Evolutionary conservation across 371 early-diverging fungal species (phyloP), one percentile per base, ranked within the genome.

Genomic region (Mortierella polycephala): DNA sequence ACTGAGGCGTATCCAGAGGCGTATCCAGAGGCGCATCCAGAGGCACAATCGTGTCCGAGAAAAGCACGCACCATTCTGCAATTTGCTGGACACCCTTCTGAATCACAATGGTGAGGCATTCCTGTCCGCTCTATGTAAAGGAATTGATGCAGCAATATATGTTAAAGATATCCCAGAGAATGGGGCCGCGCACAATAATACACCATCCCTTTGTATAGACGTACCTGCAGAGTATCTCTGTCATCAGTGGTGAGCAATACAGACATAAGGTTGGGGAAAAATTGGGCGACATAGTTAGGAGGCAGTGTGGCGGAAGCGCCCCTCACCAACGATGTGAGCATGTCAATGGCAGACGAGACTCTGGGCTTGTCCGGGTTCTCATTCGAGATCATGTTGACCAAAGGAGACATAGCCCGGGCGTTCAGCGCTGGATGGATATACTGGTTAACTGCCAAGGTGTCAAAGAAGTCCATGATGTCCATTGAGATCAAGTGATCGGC

Each of bases 251-350:
- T 83, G 75, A 90, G 83, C 45, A 93, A 81, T 18, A 92, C 85
- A 49, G 87, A 86, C 86, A 97, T 91, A 39, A 96, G 83, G n/a
- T 82, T 79, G n/a, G 94, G 95, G 82, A 96, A 96, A 65, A 95
- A 85, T 57, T 90, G 85, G 8, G 89, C 83, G 1, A 93, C 87
- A 62, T 95, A 96, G 50, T 86, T 88, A 0, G 84, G 75, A 12
- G 96, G 94, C 56, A 96, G 79, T 10, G 96, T 93, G 7, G 91
- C 87, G 5, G 92, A 86, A 0, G 85, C 92, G 10, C 83, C 89
- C 10, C 81, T 74, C 9, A 77, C 62, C 16, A 77, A 66, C 7
- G 86, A 84, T 60, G 86, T 87, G 39, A 94, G 77, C 46, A 94
- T 66, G 69, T 95, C 94, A 37, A 96, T 83, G 11, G 93, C 94